Base-by-base conservation (phyloP, 176 grass and related monocot species). In the Carex littledalei region DNA sequence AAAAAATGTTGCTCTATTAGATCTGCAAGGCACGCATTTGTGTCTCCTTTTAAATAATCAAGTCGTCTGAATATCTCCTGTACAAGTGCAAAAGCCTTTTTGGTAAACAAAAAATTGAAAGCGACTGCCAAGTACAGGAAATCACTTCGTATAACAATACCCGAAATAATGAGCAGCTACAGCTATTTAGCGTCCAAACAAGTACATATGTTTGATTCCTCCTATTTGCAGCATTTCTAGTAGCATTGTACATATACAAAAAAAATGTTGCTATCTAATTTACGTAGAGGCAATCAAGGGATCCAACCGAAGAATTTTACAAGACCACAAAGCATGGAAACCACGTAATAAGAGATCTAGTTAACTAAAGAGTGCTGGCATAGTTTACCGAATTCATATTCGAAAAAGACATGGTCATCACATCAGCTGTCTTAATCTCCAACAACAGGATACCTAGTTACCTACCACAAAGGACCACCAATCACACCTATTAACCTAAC, bases 401-500 rank as follows among this genome's bases (percentile, higher is more conserved):
- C 22, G 6, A 39, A 54, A 17, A 47, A 76, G 34, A 67, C 29
- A 76, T 6, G 5, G 45, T 75, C 45, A 75, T 26, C 20, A 75
- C 9, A 53, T 14, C 35, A 76, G 47, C 79, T 39, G 26, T 43
- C 57, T 3, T 3, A 45, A 49, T 65, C 8, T 65, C 79, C 59
- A 64, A 45, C 59, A 35, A 82, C 53, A 67, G 24, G 26, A 70
- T 83, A 82, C 47, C n/a, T n/a, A n/a, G n/a, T n/a, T n/a, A n/a
- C n/a, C 43, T 52, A 67, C 37, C 45, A 17, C 57, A 29, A 21
- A 4, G 20, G 7, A 78, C 18, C 65, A 53, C 62, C 62, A 80
- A 15, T 47, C 79, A 26, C 15, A 56, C 50, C 35, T 20, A 63
- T 43, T 45, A 45, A 22, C 32, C 35, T 62, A 20, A 80, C 6